phyloP scores from a whole-genome alignment of 2,329 filamentous ascomycete genomes.

The Aspergillus quadricinctus region DNA sequence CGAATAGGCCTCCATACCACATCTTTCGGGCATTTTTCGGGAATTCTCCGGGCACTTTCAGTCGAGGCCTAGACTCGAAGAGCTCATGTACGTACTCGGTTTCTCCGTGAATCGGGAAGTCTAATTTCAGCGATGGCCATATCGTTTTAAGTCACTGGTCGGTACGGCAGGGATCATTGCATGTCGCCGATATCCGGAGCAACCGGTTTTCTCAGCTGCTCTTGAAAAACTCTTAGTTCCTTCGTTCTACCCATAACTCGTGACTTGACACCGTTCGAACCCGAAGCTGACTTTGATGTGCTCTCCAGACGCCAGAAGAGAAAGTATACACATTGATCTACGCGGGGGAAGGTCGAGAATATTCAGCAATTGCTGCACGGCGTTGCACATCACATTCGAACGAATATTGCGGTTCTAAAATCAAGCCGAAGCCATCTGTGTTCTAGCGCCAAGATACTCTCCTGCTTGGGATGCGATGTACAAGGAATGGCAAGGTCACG shows the following conservation, averaged over 20 bases:
- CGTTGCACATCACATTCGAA: too few relatives aligned
- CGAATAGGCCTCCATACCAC: too few relatives aligned
- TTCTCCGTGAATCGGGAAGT: neutral
- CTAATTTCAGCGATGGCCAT: neutral
- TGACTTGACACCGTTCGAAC: neutral
- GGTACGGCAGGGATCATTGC: neutral
- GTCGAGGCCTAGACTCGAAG: too few relatives aligned
- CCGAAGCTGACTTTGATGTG: neutral
- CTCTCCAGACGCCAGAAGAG: neutral
- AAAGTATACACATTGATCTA: neutral
- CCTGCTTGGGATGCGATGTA: neutral
- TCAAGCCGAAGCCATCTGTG: too few relatives aligned
- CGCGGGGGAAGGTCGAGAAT: neutral
- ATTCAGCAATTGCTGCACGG: neutral
- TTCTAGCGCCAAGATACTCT: neutral
- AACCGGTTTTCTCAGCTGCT: too few relatives aligned
- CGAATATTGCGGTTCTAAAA: too few relatives aligned
- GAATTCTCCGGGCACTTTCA: too few relatives aligned
- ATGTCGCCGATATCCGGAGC: neutral
- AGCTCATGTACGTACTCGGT: neutral
- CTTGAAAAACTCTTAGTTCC: neutral
- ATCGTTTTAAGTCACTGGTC: neutral
- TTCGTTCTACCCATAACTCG: neutral
- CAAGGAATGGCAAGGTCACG: too few relatives aligned
- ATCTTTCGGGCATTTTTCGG: too few relatives aligned